Evolutionary conservation across 768 basidiomycete genomes (phyloP), one percentile per base, ranked within the genome.

Genomic region (Naganishia randhawae): DNA sequence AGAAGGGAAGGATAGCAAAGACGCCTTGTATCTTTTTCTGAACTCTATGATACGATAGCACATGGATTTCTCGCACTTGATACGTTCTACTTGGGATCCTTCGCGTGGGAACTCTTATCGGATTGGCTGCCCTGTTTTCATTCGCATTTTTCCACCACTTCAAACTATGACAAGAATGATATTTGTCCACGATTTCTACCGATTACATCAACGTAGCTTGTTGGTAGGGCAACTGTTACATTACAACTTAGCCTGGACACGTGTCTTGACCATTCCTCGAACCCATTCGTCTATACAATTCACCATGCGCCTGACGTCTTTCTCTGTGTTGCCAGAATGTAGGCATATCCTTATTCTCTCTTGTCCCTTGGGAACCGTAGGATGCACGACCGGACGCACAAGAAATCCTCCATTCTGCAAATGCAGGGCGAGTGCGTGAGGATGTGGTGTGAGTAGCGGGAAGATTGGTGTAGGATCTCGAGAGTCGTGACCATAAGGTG

Each of bases 291-390:
- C 45, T 11, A 87, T 82, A 0, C 83, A 85, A 1, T 76, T 66
- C 0, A 85, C 83, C 22, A 96, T 80, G 16, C 79, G 75, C 42
- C 86, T 84, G 3, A 95, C 83, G 32, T 94, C 87, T 42, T 81
- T 82, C 2, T 73, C 67, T 35, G 86, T 85, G 73, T 94, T 91
- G 1, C 84, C 86, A 0, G 92, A 86, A 74, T 93, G 90, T 31
- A 97, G 74, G 77, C 94, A 97, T n/a, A 97, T 85, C 2, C 94
- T 81, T 1, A 97, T 88, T 19, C 93, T 85, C 69, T 93, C 89
- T 68, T 85, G 85, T 10, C 91, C 92, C 63, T 87, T 88, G 0
- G 93, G 91, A 0, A 96, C 93, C 0, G 93, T 96, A 0, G 95
- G 94, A 83, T 79, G 77, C 7, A 80, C 80, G 31, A 82, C 81